phyloP scores from a whole-genome alignment of 1,284 basidiomycete genomes.

The Ceratobasidium papillatum region DNA sequence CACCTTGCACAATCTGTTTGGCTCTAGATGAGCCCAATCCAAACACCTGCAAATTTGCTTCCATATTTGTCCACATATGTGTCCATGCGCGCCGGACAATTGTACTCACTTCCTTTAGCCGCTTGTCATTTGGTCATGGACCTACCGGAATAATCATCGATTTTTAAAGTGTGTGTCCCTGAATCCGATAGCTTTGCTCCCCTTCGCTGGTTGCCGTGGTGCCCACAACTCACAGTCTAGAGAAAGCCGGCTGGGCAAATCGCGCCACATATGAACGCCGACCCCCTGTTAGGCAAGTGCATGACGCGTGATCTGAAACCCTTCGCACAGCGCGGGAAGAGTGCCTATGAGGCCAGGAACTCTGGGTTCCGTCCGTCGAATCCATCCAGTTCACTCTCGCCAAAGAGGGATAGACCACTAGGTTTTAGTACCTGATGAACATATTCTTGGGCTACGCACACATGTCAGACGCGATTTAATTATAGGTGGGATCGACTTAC shows the following conservation, averaged over 20 bases:
- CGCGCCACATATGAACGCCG: slow-evolving; percentile 27
- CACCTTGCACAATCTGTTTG: slow-evolving; percentile 13
- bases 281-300: slow-evolving; percentile 22
- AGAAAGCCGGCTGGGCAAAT: slow-evolving; percentile 20
- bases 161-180: not conserved
- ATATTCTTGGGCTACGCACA: not conserved
- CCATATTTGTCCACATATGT: slow-evolving; percentile 29
- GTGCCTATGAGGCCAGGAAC: not conserved
- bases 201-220: not conserved
- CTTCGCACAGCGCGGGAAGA: slow-evolving; percentile 14
- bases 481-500: not conserved
- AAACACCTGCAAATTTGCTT: slow-evolving; percentile 23
- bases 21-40: not conserved
- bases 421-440: slow-evolving; percentile 16
- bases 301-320: slow-evolving; percentile 11
- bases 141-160: slow-evolving; percentile 16
- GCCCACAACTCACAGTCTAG: slow-evolving; percentile 19
- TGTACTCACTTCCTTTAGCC: slow-evolving; percentile 7
- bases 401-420: slow-evolving; percentile 15
- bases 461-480: not conserved
- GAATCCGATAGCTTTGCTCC: not conserved
- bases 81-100: slow-evolving; percentile 16
- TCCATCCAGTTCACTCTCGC: slow-evolving; percentile 13
- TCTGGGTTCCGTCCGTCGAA: slow-evolving; percentile 17
- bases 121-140: slow-evolving; percentile 1